Percentiles rank a stretch among this genome's conserved stretches.
Conservation (phyloP, 305 asterid species). For the Andrographis paniculata region DNA sequence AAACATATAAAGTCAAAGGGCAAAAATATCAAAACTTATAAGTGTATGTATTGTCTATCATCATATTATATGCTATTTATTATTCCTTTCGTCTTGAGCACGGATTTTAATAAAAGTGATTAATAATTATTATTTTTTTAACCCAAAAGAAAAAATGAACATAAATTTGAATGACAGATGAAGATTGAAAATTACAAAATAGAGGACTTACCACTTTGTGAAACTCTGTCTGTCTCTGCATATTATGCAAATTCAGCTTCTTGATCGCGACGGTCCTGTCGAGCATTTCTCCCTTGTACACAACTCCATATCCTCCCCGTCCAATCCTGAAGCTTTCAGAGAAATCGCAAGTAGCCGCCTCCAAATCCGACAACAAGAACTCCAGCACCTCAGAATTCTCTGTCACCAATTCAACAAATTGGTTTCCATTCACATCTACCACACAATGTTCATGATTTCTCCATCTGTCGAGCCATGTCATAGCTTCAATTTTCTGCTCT, state of each 20-base stretch:
- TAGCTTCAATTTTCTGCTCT: conserved; percentile 48
- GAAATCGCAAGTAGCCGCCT: conserved; percentile 70
- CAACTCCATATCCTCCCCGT: conserved; percentile 53
- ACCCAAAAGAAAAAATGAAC: too few species aligned
- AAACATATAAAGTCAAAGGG: too few species aligned
- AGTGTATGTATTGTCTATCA: too few species aligned
- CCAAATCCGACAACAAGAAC: conserved; percentile 50
- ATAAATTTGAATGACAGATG: too few species aligned
- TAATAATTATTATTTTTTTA: too few species aligned
- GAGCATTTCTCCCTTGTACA: conserved; percentile 70
- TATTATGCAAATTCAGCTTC: conserved; percentile 43
- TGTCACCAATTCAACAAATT: conserved; percentile 16
- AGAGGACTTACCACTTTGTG: conserved; percentile 37
- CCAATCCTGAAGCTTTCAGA: conserved; percentile 74
- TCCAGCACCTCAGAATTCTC: conserved; percentile 35
- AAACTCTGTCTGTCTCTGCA: conserved; percentile 48
- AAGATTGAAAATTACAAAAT: conserved; percentile 16
- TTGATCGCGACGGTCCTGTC: conserved; percentile 62
- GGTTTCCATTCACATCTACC: conserved; percentile 15
- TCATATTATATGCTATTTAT: too few species aligned
- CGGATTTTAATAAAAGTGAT: too few species aligned
- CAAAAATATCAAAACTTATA: too few species aligned
- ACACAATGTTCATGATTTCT: conserved; percentile 28
- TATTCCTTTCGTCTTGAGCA: too few species aligned
- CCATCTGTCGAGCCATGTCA: conserved; percentile 55